Base-by-base conservation (phyloP, 2,329 filamentous ascomycete species). In the Setomelanomma holmii region DNA sequence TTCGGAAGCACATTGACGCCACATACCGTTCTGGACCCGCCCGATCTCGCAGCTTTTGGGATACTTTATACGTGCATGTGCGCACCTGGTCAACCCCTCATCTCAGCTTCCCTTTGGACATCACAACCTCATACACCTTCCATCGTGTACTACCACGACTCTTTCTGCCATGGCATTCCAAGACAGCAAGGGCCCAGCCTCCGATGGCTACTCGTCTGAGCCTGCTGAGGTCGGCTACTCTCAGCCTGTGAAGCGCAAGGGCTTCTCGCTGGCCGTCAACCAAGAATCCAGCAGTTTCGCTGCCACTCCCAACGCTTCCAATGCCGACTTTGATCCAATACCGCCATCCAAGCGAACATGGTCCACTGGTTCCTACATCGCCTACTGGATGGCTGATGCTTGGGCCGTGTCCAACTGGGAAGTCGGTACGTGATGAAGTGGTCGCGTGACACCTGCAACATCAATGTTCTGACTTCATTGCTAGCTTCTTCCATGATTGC, bases 381-480 rank as follows among this genome's bases (percentile, higher is more conserved):
- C 71, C 8, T 75, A 74, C 58, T 75, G 72, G 72, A 74, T 74
- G 69, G 71, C 72, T n/a, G 72, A 75, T 60, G 71, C 69, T n/a
- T 75, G 71, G 71, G 71, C 71, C 22, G 71, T 74, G 2, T 72
- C 69, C 23, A 75, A 74, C 24, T 75, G 72, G 72, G 64, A 75
- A 66, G 71, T 75, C 35, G 27, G 27, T 30, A 30, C 14, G 27
- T 30, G 27, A 6, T 68, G 66, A 67, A 49, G 49, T 66, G 58
- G 10, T 7, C 21, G 17, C 20, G 36, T 48, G 12, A 39, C 19
- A 10, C 52, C 16, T 39, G 4, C 22, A 11, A 14, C 27, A 21
- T 42, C 19, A 19, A 38, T 22, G 10, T 19, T 33, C 5, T 22
- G 27, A 30, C 27, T 30, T 30, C 10, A 53, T 10, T 6, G 27